These are phyloP conservation scores for Aspergillus funiculosus DNA, from an alignment of 495 filamentous ascomycete genomes.

Conservation along the genomic window DNA sequence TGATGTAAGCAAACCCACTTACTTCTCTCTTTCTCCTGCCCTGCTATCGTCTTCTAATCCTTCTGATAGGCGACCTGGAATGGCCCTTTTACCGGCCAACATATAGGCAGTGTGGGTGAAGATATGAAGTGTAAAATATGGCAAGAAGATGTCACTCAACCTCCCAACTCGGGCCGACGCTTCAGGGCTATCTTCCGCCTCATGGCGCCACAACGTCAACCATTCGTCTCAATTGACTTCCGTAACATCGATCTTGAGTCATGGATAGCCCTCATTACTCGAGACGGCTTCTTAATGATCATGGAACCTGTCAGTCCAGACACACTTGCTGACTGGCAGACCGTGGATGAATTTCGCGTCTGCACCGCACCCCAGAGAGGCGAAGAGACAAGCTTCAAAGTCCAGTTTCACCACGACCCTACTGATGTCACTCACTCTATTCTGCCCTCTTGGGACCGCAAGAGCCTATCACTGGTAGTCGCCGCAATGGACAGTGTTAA, in stretches of 20 bases:
- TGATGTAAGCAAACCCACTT: constrained; percentile 53
- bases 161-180: constrained; percentile 63
- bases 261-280: constrained; percentile 75
- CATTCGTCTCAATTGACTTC: constrained; percentile 74
- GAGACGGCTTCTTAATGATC: constrained; percentile 71
- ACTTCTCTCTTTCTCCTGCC: background rate
- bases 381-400: constrained; percentile 78
- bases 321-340: constrained; percentile 67
- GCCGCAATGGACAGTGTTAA: constrained; percentile 75
- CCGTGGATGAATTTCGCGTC: constrained; percentile 64
- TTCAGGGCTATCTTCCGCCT: constrained; percentile 62
- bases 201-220: constrained; percentile 50
- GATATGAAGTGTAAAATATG: constrained; percentile 85
- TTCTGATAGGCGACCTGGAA: constrained; percentile 70
- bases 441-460: constrained; percentile 66
- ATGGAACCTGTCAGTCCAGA: constrained; percentile 86
- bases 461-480: constrained; percentile 70
- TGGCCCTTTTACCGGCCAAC: constrained; percentile 55
- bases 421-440: constrained; percentile 71
- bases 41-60: constrained; percentile 7
- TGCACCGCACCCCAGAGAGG: constrained; percentile 57
- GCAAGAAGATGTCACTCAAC: constrained; percentile 76
- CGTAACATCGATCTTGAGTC: constrained; percentile 68
- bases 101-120: constrained; percentile 67
- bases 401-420: constrained; percentile 79